Conservation (phyloP, 164 flowering plant species). For the Brasenia schreberi region DNA sequence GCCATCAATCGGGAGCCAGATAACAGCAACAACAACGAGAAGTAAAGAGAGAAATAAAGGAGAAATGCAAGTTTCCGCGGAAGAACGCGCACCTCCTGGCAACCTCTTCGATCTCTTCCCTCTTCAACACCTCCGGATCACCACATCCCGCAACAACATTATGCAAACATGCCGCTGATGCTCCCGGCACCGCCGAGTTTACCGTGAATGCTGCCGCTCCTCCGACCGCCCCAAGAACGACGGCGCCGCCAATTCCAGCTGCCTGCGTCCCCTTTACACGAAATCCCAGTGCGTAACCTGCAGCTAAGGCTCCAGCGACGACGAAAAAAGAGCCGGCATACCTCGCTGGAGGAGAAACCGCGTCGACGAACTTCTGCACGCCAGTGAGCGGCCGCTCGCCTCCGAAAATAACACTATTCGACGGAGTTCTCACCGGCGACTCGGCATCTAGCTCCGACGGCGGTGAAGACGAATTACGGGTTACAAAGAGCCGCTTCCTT, state of each 20-base stretch:
- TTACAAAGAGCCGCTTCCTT: conserved; percentile 10
- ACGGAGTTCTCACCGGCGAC: not conserved
- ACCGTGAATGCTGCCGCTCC: conserved; percentile 63
- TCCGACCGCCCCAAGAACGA: conserved; percentile 58
- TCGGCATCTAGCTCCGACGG: conserved; percentile 1
- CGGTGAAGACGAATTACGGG: conserved; percentile 18
- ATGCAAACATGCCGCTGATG: conserved; percentile 72
- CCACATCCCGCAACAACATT: conserved; percentile 56
- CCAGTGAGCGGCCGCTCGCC: conserved; percentile 53
- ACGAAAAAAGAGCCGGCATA: conserved; percentile 44
- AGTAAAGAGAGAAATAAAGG: not conserved
- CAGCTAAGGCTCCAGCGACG: conserved; percentile 60
- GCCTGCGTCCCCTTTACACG: conserved; percentile 33
- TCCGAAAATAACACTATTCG: conserved; percentile 32
- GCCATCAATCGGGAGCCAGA: not conserved
- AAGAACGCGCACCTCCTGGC: conserved; percentile 38
- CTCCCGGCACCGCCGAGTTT: conserved; percentile 72
- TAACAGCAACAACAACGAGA: not conserved
- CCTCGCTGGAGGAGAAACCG: conserved; percentile 49
- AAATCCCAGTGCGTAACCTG: conserved; percentile 62
- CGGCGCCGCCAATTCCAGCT: conserved; percentile 61
- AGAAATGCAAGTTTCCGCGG: not conserved
- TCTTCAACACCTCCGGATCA: conserved; percentile 51
- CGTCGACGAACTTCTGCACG: conserved; percentile 39
- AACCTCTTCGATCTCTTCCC: conserved; percentile 56